phyloP scores from a whole-genome alignment of 768 basidiomycete genomes.

The Collybia sp. region DNA sequence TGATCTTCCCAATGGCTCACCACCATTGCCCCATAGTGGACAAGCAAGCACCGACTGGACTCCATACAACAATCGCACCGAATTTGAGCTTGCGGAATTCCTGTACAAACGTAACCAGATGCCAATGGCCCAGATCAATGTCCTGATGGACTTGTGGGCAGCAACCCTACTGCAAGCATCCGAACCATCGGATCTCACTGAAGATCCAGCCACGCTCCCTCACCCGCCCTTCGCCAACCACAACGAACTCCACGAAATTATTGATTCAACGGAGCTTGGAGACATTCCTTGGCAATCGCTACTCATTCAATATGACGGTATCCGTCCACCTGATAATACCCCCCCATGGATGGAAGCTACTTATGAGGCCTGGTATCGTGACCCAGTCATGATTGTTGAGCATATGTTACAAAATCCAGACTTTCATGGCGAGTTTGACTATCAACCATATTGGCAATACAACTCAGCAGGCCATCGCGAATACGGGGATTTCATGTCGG shows the following conservation, averaged over 20 bases:
- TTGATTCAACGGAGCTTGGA: slow-evolving; percentile 14
- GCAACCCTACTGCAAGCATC: not conserved
- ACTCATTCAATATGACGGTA: slow-evolving; percentile 9
- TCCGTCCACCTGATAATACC: not conserved
- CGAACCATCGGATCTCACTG: too few species aligned
- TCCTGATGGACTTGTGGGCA: too few species aligned
- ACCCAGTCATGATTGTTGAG: not conserved
- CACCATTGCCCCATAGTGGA: too few species aligned
- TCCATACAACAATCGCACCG: slow-evolving; percentile 9
- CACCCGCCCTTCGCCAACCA: slow-evolving; percentile 11
- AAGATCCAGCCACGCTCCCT: too few species aligned
- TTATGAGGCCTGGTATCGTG: not conserved
- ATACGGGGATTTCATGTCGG: slow-evolving; percentile 34
- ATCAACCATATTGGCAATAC: not conserved
- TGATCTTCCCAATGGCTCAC: too few species aligned
- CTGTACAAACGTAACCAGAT: slow-evolving; percentile 12
- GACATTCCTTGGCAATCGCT: slow-evolving; percentile 18
- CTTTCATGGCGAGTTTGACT: not conserved
- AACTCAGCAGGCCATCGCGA: slow-evolving; percentile 14
- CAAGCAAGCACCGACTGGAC: too few species aligned
- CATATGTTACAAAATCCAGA: not conserved
- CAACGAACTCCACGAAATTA: slow-evolving; percentile 11
- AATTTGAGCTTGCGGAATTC: slow-evolving; percentile 13
- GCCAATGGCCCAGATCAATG: slow-evolving; percentile 5
- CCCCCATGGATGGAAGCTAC: not conserved